A percentile compares a stretch with the other conserved stretches of the same genome.
Conservation (phyloP, 2,329 filamentous ascomycete genomes). For the Fusarium sp. region DNA sequence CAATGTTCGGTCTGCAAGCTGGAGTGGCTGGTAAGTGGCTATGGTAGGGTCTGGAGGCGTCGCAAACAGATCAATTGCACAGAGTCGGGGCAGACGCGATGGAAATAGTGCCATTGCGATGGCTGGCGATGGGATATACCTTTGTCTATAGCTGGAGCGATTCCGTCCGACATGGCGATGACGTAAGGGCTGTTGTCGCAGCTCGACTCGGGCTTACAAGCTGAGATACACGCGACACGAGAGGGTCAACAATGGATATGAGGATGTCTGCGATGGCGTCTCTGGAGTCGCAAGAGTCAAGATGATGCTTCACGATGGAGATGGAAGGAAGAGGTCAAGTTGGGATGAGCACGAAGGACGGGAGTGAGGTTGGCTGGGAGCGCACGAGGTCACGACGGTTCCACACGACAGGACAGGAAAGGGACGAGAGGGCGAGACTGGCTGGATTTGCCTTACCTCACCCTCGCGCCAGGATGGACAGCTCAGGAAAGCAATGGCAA, state of each 20-base stretch:
- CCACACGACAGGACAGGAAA: conserved; percentile 37
- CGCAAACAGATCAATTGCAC: conserved; percentile 37
- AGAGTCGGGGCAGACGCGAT: conserved; percentile 8
- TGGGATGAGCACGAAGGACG: conserved; percentile 42
- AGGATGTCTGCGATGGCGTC: conserved; percentile 24
- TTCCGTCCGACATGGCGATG: conserved; percentile 56
- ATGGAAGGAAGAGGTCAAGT: conserved; percentile 38
- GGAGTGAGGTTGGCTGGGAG: conserved; percentile 45
- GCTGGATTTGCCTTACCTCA: conserved; percentile 22
- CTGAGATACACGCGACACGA: conserved; percentile 25
- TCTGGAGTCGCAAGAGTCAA: conserved; percentile 17
- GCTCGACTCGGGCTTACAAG: conserved; percentile 35
- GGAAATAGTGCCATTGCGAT: conserved; percentile 24
- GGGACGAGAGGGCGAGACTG: conserved; percentile 20
- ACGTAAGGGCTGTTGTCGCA: conserved; percentile 50
- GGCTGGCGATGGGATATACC: conserved; percentile 47
- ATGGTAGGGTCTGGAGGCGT: conserved; percentile 2
- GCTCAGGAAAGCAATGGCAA: conserved; percentile 14
- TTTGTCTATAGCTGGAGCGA: conserved; percentile 55
- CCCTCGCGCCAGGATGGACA: conserved; percentile 19
- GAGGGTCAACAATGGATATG: conserved; percentile 21
- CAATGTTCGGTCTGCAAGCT: conserved; percentile 18
- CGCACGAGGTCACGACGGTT: conserved; percentile 53
- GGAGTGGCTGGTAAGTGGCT: not conserved
- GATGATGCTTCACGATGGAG: conserved; percentile 33